Evolutionary conservation across 2,329 filamentous ascomycete genomes (phyloP).

Genomic region (Fusarium domesticum): DNA sequence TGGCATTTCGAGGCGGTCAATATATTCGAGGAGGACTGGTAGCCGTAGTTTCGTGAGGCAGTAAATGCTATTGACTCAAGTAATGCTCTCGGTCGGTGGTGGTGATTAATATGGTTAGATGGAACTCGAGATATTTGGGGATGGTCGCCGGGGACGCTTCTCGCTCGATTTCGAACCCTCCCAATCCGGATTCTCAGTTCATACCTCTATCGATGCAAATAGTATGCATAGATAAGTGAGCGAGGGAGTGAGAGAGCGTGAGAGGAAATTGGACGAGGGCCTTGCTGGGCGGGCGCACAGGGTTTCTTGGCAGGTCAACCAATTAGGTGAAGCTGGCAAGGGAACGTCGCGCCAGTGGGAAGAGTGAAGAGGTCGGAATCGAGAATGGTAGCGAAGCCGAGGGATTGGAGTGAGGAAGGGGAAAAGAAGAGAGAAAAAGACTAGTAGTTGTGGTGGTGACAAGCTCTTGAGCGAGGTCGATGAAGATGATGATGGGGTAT

Average conservation of each 20-base stretch:
- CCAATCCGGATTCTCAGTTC: conserved; percentile 16
- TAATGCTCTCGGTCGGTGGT: conserved; percentile 23
- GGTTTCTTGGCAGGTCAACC: conserved; percentile 29
- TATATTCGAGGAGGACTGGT: conserved; percentile 14
- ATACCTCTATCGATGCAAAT: conserved; percentile 17
- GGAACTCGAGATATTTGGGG: conserved; percentile 7
- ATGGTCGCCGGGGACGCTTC: conserved; percentile 10
- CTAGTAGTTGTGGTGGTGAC: conserved; percentile 8
- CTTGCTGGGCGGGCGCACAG: conserved; percentile 28
- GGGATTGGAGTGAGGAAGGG: not conserved
- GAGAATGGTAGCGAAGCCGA: conserved; percentile 6
- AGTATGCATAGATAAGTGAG: conserved; percentile 1
- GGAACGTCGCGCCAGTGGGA: conserved; percentile 20
- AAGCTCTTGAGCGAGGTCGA: conserved; percentile 8
- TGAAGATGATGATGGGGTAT: conserved; percentile 23
- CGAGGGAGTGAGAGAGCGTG: conserved; percentile 15
- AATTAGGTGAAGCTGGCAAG: conserved; percentile 20
- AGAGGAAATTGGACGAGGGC: conserved; percentile 27
- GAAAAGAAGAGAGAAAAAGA: conserved; percentile 4
- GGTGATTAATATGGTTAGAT: conserved; percentile 4
- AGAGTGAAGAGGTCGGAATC: conserved; percentile 7
- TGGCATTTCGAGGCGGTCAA: conserved; percentile 46
- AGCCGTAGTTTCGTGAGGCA: conserved; percentile 21
- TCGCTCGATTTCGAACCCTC: conserved; percentile 8
- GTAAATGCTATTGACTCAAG: conserved; percentile 26